Evolutionary conservation across 352 stramenopile species (phyloP).

Genomic region (Phytophthora foliorum): DNA sequence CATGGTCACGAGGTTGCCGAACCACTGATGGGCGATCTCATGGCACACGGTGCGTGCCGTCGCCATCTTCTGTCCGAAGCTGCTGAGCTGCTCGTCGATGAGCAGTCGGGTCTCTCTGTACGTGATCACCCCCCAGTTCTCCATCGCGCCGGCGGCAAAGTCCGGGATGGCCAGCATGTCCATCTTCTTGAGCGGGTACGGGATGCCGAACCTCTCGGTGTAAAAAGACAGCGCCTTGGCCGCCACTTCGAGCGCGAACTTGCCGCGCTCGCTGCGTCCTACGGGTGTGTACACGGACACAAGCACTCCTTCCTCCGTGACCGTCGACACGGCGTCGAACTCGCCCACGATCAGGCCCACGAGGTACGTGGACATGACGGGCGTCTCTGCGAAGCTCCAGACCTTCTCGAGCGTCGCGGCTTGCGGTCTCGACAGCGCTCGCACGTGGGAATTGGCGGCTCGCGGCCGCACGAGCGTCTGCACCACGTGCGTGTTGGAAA

Average conservation of each 20-base stretch:
- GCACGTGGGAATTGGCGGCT: slow-evolving; percentile 63
- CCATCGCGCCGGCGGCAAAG: slow-evolving; percentile 97
- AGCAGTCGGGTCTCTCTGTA: slow-evolving; percentile 96
- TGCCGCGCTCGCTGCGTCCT: slow-evolving; percentile 90
- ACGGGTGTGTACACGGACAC: slow-evolving; percentile 97
- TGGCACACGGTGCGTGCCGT: slow-evolving; percentile 97
- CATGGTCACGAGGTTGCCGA: slow-evolving; percentile 99
- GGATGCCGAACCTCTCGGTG: slow-evolving; percentile 75
- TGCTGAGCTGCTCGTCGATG: slow-evolving; percentile 82
- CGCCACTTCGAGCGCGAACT: slow-evolving; percentile 92
- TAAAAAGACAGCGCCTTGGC: slow-evolving; percentile 80
- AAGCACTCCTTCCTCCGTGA: slow-evolving; percentile 92
- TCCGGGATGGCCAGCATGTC: slow-evolving; percentile 98
- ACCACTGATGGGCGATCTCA: slow-evolving; percentile 98
- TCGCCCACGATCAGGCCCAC: slow-evolving; percentile 95
- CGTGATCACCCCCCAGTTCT: slow-evolving; percentile 97
- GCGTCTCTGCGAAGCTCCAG: slow-evolving; percentile 92
- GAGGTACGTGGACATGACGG: slow-evolving; percentile 98
- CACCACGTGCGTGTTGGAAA: slow-evolving; percentile 98
- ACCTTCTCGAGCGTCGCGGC: slow-evolving; percentile 61
- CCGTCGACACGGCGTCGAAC: slow-evolving; percentile 95
- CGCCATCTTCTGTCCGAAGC: slow-evolving; percentile 68
- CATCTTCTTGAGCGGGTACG: slow-evolving; percentile 98
- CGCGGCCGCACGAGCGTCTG: slow-evolving; percentile 72
- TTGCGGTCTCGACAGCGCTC: slow-evolving; percentile 44